These are phyloP conservation scores for Clausena lansium DNA, from an alignment of 345 rosid species.

Conservation along the genomic window DNA sequence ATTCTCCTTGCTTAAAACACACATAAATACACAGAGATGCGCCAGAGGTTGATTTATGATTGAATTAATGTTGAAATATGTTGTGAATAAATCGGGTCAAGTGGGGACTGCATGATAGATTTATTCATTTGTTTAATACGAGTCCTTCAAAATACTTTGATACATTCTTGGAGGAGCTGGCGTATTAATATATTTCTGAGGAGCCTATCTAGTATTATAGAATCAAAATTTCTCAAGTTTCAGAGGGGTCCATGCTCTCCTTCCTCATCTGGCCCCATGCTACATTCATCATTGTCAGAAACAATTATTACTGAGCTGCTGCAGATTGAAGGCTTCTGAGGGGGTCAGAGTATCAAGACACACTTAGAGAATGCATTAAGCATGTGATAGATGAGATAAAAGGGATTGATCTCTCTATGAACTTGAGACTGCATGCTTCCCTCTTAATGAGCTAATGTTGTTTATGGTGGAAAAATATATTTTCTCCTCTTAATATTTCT, in stretches of 20 bases:
- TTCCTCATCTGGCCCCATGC: neutral
- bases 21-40: neutral
- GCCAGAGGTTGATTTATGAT: neutral
- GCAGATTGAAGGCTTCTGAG: neutral
- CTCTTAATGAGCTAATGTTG: neutral
- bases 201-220: neutral
- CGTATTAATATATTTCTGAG: neutral
- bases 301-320: neutral
- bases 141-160: neutral
- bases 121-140: no score
- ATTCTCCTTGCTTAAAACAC: neutral
- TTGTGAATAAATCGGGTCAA: neutral
- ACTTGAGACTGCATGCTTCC: neutral
- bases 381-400: neutral
- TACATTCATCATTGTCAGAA: neutral
- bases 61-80: slow-evolving; percentile 3
- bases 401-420: neutral
- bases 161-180: neutral
- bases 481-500: neutral
- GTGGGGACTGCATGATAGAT: neutral
- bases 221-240: neutral
- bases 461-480: neutral
- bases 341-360: neutral
- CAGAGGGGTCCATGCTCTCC: neutral
- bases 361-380: neutral